Evolutionary conservation across 148 eudicot genomes (phyloP), one percentile per base, ranked within the genome.

Genomic region (Diospyros kaki): DNA sequence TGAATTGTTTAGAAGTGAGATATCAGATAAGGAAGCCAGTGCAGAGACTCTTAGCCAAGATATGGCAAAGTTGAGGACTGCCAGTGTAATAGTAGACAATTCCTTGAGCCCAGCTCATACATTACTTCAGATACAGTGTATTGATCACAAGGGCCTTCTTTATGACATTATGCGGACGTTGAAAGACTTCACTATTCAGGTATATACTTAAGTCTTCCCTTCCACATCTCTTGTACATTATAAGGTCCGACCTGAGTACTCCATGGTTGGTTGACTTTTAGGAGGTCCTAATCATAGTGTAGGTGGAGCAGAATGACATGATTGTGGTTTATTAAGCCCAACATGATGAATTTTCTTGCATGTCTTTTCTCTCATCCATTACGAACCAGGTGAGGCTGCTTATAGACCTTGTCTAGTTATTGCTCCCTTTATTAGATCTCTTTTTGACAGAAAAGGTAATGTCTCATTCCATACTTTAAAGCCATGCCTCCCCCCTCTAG

Each of bases 81-180:
- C 92, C 45, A 77, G 69, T 68, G 90, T 90, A 63, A 79, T 75
- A 28, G 81, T 84, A 10, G 97, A 92, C 76, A 92, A 92, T 80
- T 81, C 89, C 43, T 69, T 92, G 85, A 92, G 95, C 66, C 97
- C 97, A 3, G 83, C 84, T 62, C 97, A 90, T 71, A 88, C 97
- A 11, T 78, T 92, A 78, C 94, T 92, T 82, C 97, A 92, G 84
- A 90, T 92, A 68, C 89, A 78, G 54, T 86, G 93, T 72, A 78
- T 87, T 58, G 95, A 92, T 77, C 93, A 90, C 77, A 92, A 92
- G 77, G 94, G 97, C 79, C 89, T 92, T 73, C 87, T 90, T 64
- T 92, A 92, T 77, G 97, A 92, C 74, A 87, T 92, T 59, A 74
- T 92, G 85, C 77, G 95, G 71, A 92, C 94, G 9, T 72, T 92